Conservation (phyloP, 139 green algal species). For the Micractinium sp. region DNA sequence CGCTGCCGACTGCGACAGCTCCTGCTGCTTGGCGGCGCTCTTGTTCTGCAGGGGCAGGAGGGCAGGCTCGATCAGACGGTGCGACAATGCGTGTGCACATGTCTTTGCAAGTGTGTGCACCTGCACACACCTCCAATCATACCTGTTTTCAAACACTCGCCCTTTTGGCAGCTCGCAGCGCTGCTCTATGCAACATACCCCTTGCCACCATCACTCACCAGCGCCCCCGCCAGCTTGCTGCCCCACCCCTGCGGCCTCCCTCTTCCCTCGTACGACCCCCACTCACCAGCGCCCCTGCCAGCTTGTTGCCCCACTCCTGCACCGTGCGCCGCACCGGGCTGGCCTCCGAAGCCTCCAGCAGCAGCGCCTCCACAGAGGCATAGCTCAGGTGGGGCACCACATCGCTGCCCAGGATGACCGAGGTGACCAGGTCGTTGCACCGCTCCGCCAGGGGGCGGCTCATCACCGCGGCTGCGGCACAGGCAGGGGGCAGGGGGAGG, state of each 20-base stretch:
- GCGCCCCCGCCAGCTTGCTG: not conserved
- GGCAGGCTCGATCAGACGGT: not conserved
- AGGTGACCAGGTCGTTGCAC: slow-evolving; percentile 45
- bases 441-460: slow-evolving; percentile 44
- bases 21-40: not conserved
- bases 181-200: not conserved
- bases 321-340: slow-evolving; percentile 41
- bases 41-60: not conserved
- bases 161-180: too few relatives aligned
- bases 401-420: slow-evolving; percentile 46
- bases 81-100: not conserved
- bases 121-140: too few relatives aligned
- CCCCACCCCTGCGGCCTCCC: too few relatives aligned
- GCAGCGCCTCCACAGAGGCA: slow-evolving; percentile 53
- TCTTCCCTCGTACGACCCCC: too few relatives aligned
- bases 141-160: too few relatives aligned
- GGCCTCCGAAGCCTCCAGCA: slow-evolving; percentile 52
- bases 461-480: slow-evolving; percentile 54
- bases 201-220: not conserved
- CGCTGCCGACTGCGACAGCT: not conserved
- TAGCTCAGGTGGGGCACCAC: slow-evolving; percentile 52
- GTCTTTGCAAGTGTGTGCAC: too few relatives aligned
- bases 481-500: too few relatives aligned
- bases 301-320: not conserved
- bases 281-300: slow-evolving; percentile 23